Evolutionary conservation across 352 stramenopile species (phyloP), one percentile per base, ranked within the genome.

Genomic region (Phytophthora meadii): DNA sequence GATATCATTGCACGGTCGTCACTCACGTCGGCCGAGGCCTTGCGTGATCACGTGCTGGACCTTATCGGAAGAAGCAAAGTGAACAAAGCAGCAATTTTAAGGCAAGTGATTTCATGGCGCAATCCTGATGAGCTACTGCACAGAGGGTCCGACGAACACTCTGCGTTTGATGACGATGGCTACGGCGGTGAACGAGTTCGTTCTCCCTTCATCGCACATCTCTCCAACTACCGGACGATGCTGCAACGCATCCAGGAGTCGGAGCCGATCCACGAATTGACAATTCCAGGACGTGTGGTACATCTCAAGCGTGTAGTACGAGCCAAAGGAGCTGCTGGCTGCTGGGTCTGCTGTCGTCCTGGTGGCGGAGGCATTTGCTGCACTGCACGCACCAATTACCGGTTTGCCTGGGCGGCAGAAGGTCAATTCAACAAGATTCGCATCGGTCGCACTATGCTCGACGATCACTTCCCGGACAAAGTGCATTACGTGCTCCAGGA

Each of bases 391-490:
- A 90, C 74, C 1, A 82, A 95, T 54, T 95, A 95, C 66, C 79
- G 88, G 30, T 93, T 86, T 58, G 72, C 68, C 12, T 95, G 88
- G 88, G 79, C 84, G 12, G 72, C 68, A 1, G 68, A 75, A 39
- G 77, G 79, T 5, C 64, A 87, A 45, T 95, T 95, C 54, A 70
- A 77, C 55, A 82, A 74, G 49, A 94, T 95, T 37, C 76, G 81
- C 49, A 94, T 96, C 25, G 82, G 79, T 12, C 85, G 87, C 19
- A 94, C 87, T 25, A 96, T 96, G 87, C 72, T 96, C 19, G 87
- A 94, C 70, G 87, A 96, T 48, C 88, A 96, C 57, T 96, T 96
- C 49, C 87, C 88, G 1, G 87, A 96, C 72, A 96, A 95, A 60
- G 87, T 96, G 4, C 85, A 96, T 65, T 84, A 88, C 59, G 88